Evolutionary conservation across 768 basidiomycete species (phyloP), one percentile per base, ranked within the genome.

Genomic region (Leccinum broughii): DNA sequence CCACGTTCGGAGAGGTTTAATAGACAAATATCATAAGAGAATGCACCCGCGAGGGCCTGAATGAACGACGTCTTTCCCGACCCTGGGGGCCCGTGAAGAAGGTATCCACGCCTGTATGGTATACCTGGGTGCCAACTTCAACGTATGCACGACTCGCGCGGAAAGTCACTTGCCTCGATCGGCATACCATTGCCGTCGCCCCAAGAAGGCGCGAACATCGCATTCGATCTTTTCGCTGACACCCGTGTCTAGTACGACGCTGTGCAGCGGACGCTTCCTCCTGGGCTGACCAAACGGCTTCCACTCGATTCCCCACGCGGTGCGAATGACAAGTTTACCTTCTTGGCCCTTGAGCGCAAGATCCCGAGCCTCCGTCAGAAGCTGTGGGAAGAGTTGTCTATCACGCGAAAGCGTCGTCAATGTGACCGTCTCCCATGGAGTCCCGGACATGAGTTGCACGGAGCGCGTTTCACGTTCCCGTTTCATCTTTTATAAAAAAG

Each of bases 1-100:
- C 97, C 97, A 58, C 97, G 86, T 76, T 98, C 95, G 24, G 95
- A 95, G 44, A 99, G 84, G 73, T 98, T 98, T 37, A 99, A 80
- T 35, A 99, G 77, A 70, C 95, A 98, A 56, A 99, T 97, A 74
- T 98, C 95, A 78, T 98, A 98, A 34, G 87, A 87, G 34, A 98
- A 77, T 11, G 88, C 85, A 7, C 95, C 97, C 10, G 97, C 97
- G 32, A 98, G 81, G 13, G 97, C 95, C 76, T 98, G 96, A 66
- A 98, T 98, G 77, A 93, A 99, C 6, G 97, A 99, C 1, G 96
- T 95, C 72, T 99, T 99, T 53, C 97, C 97, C 1, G 95, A 97
- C 15, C 97, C 97, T 7, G 97, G 97, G 22, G 97, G 97, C 11
- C 97, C 97, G 68, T 98, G 85, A 15, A 99, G 77, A 10, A 99